Conservation (phyloP, 306 rosid genomes). For the Casuarina cunninghamiana region DNA sequence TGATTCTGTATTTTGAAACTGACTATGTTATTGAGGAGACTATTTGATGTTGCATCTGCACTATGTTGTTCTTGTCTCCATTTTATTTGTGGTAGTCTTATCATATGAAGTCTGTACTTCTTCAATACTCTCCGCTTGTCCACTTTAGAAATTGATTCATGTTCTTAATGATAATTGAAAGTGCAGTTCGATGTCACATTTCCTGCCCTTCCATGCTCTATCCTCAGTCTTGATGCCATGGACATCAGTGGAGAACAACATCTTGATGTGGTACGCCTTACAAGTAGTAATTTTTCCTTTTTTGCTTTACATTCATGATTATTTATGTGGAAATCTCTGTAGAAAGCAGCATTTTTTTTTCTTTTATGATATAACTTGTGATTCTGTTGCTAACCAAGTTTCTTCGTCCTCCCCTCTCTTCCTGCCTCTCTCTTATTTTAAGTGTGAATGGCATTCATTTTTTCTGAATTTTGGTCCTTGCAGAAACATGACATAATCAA, state of each 20-base stretch:
- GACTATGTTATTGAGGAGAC: not conserved
- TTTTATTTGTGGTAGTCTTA: not conserved
- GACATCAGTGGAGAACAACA: slow-evolving; percentile 99
- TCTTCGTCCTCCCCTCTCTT: not conserved
- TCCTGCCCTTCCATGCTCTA: slow-evolving; percentile 92
- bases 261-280: slow-evolving; percentile 81
- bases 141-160: not conserved
- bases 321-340: not conserved
- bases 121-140: not conserved
- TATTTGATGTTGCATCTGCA: not conserved
- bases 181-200: slow-evolving; percentile 98
- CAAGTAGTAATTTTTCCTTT: not conserved
- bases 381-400: slow-evolving; percentile 7
- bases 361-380: not conserved
- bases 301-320: not conserved
- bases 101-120: not conserved
- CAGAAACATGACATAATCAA: slow-evolving; percentile 95
- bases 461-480: slow-evolving; percentile 18
- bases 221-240: slow-evolving; percentile 96
- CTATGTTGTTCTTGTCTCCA: not conserved
- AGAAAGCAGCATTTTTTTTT: not conserved
- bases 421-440: not conserved
- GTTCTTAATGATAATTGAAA: slow-evolving; percentile 33
- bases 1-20: not conserved
- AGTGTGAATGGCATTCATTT: slow-evolving; percentile 9